Evolutionary conservation across 2,329 filamentous ascomycete species (phyloP), one percentile per base, ranked within the genome.

Genomic region (Aspergillus vadensis): DNA sequence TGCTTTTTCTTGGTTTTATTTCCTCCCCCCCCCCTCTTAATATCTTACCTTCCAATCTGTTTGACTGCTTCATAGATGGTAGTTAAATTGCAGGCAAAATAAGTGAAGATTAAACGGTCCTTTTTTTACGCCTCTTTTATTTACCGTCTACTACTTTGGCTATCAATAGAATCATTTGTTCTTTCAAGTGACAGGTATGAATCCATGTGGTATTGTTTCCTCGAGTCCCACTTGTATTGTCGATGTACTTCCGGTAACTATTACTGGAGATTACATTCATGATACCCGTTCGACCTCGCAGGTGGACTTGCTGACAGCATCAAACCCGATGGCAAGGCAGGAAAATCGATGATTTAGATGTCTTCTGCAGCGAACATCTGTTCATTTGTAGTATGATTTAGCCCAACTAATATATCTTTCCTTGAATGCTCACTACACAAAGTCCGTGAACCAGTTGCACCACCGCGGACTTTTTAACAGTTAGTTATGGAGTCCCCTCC

Each of bases 391-490:
- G 5, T 21, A 43, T 10, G 2, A 15, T 5, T 14, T 23, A 36
- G 4, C 0, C 32, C 3, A 5, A 14, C 10, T 36, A 36, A 14
- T 14, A 14, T 36, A 36, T 15, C 12, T 36, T 5, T 15, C 32
- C 32, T 36, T 15, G 12, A 14, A 12, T 14, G 32, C 12, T 36
- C 12, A 12, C 12, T 30, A 30, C 27, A 12, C 10, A 14, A 5
- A 49, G 17, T 41, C 25, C 27, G 10, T 54, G 14, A 47, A 49
- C 58, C 58, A 52, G 41, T 60, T 66, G 63, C 64, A 66, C 58
- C 60, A 63, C 63, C 58, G 64, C 62, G 64, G 32, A 36, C 32
- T 65, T 62, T 63, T 63, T 63, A 41, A 27, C 21, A 14, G 36
- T 9, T 41, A 30, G 32, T 6, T 36, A 36, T 36, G 32, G 32